phyloP scores from a whole-genome alignment of 2,329 filamentous ascomycete genomes.

The Calonectria montana region DNA sequence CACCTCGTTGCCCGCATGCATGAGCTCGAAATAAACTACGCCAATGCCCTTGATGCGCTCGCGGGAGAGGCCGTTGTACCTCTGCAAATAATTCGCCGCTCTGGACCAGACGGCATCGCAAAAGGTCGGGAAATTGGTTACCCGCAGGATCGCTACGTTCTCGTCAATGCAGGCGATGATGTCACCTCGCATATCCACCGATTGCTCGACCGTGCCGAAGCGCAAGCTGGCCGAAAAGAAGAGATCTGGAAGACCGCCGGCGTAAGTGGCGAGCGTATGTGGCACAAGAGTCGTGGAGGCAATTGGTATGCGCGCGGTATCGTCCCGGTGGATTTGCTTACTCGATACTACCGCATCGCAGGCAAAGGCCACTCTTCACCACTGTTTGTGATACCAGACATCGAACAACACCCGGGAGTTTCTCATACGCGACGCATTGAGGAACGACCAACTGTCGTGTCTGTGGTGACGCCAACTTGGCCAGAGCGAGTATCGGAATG shows the following conservation, averaged over 20 bases:
- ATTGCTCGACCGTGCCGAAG: slow-evolving; percentile 59
- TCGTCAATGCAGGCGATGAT: slow-evolving; percentile 66
- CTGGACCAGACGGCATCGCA: slow-evolving; percentile 64
- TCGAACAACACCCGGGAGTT: slow-evolving; percentile 58
- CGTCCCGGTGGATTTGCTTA: slow-evolving; percentile 59
- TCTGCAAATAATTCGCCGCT: slow-evolving; percentile 61
- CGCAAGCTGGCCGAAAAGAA: slow-evolving; percentile 49
- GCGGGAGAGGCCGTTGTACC: slow-evolving; percentile 62
- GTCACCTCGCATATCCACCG: slow-evolving; percentile 59
- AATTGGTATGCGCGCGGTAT: slow-evolving; percentile 56
- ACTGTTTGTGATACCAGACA: slow-evolving; percentile 65
- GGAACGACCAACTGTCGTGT: slow-evolving; percentile 53
- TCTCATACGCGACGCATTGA: slow-evolving; percentile 59
- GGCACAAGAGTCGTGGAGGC: slow-evolving; percentile 41
- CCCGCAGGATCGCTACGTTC: slow-evolving; percentile 66
- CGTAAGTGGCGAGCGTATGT: slow-evolving; percentile 54
- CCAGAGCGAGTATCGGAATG: slow-evolving; percentile 48
- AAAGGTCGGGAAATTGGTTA: slow-evolving; percentile 62
- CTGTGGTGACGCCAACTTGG: slow-evolving; percentile 45
- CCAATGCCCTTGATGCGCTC: slow-evolving; percentile 62
- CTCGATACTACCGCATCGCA: slow-evolving; percentile 65
- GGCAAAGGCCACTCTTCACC: slow-evolving; percentile 55
- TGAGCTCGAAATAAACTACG: slow-evolving; percentile 66
- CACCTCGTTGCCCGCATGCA: slow-evolving; percentile 65
- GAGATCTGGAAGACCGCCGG: slow-evolving; percentile 50